phyloP scores from a whole-genome alignment of 441 rosid species.

The Gossypium gossypioides region DNA sequence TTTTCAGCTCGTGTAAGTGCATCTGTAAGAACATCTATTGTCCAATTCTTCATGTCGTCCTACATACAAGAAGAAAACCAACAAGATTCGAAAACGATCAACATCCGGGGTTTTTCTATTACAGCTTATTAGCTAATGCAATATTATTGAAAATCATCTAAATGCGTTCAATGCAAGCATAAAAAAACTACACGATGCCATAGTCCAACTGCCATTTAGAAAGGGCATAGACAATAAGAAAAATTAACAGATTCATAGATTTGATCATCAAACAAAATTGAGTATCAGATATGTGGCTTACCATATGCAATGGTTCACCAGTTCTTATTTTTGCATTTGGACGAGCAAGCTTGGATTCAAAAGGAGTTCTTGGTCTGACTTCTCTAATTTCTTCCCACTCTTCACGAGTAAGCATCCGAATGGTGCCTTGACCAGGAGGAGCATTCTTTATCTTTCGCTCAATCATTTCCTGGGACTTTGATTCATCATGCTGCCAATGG shows the following conservation, averaged over 20 bases:
- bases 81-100: background rate
- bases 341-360: conserved; percentile 90
- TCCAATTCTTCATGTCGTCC: conserved; percentile 84
- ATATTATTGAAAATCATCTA: background rate
- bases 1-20: conserved; percentile 73
- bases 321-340: conserved; percentile 77
- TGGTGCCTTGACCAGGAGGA: conserved; percentile 71
- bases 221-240: background rate
- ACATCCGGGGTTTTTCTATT: background rate
- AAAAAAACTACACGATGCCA: background rate
- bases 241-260: conserved; percentile 1
- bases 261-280: background rate
- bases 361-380: conserved; percentile 90
- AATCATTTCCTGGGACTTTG: conserved; percentile 72
- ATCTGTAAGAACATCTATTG: conserved; percentile 72
- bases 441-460: conserved; percentile 77
- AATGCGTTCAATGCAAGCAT: background rate
- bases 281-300: conserved; percentile 19
- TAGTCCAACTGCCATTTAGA: no score
- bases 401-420: conserved; percentile 67
- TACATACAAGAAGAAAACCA: conserved; percentile 23
- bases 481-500: conserved; percentile 54
- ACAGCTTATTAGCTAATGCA: background rate
- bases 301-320: conserved; percentile 60
- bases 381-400: conserved; percentile 85